These are phyloP conservation scores for Coemansia sp. DNA, from an alignment of 192 early-diverging fungal genomes.

Conservation along the genomic window DNA sequence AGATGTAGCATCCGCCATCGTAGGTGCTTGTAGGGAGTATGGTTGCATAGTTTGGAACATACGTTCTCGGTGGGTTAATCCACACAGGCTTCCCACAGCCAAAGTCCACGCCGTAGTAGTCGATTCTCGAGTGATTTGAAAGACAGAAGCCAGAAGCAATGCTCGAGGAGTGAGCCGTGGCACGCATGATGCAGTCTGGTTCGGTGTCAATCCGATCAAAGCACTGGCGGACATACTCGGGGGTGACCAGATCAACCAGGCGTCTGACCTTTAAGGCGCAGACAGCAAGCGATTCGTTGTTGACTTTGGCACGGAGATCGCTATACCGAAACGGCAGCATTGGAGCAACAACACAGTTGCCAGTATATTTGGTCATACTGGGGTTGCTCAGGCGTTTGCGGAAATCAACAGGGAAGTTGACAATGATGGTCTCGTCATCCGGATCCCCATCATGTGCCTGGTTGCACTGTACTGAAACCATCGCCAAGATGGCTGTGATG, in stretches of 20 bases:
- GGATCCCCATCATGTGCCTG: background rate
- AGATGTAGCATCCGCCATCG: background rate
- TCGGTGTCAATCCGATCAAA: background rate
- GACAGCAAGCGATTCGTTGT: slow-evolving; percentile 1
- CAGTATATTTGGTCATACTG: slow-evolving; percentile 3
- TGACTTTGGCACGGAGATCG: background rate
- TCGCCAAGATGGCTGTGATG: slow-evolving; percentile 11
- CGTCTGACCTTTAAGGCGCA: slow-evolving; percentile 5
- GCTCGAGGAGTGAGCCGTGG: background rate
- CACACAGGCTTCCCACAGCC: slow-evolving; percentile 19
- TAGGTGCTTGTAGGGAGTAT: slow-evolving; percentile 2
- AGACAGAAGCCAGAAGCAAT: slow-evolving; percentile 4
- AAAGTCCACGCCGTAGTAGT: slow-evolving; percentile 27
- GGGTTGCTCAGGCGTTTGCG: slow-evolving; percentile 10
- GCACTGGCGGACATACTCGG: slow-evolving; percentile 3
- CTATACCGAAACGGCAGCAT: background rate
- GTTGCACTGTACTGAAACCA: slow-evolving; percentile 7
- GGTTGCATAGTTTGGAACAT: slow-evolving; percentile 3
- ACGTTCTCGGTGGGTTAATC: slow-evolving; percentile 16
- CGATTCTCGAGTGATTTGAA: slow-evolving; percentile 25
- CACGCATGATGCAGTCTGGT: slow-evolving; percentile 1
- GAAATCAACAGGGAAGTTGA: slow-evolving; percentile 14
- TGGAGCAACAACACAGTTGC: slow-evolving; percentile 4
- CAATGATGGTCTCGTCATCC: background rate
- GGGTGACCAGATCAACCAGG: background rate